Conservation (phyloP, 768 basidiomycete species). For the Macrolepiota fuliginosa region DNA sequence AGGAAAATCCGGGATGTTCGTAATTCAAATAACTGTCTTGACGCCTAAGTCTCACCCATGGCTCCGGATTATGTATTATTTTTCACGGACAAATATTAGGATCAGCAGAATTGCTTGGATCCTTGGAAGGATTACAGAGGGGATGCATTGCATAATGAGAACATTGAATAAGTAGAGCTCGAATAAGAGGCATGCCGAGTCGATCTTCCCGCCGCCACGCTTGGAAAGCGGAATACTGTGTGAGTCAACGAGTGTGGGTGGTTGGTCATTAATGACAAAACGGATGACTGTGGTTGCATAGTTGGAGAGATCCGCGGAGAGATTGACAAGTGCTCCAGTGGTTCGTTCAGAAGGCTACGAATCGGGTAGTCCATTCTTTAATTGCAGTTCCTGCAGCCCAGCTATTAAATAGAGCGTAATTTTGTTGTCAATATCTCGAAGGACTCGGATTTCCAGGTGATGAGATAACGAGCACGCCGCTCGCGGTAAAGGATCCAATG, state of each 20-base stretch:
- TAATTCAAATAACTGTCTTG: background rate
- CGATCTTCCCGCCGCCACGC: background rate
- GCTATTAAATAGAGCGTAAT: background rate
- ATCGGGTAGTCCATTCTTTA: background rate
- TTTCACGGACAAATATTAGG: background rate
- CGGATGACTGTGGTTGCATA: slow-evolving; percentile 5
- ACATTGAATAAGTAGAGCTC: background rate
- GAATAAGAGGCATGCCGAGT: background rate
- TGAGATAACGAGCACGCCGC: background rate
- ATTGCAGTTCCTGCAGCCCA: background rate
- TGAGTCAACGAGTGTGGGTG: background rate
- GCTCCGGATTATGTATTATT: background rate
- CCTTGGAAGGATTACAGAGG: background rate
- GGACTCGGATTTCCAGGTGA: background rate
- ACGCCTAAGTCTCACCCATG: too few species aligned
- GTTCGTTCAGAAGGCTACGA: slow-evolving; percentile 9
- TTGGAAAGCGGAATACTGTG: background rate
- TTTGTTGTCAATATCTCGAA: background rate
- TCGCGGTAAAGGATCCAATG: background rate
- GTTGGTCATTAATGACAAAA: background rate
- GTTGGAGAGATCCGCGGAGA: slow-evolving; percentile 2
- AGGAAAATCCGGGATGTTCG: background rate
- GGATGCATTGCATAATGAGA: background rate
- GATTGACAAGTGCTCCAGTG: background rate
- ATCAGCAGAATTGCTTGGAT: background rate